Evolutionary conservation across 805 yeast genomes (phyloP), one percentile per base, ranked within the genome.

Genomic region (Helenozyma baotianmanensis): DNA sequence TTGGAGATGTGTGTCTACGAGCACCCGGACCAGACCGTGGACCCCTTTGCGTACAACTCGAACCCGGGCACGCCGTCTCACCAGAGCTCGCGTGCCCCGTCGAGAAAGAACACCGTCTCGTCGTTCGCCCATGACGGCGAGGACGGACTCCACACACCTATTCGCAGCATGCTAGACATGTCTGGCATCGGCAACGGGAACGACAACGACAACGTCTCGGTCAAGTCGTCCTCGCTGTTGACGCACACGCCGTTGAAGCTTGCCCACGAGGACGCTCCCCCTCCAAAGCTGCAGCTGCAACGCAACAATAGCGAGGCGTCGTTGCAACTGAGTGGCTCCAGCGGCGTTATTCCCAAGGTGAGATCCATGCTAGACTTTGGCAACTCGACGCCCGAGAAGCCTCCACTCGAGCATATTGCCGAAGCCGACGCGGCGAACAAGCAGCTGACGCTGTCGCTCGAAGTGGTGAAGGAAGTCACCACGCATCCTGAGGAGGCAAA

Each of bases 1-100:
- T 60, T 81, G 29, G 83, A 76, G 41, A 72, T 75, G 62, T 82
- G 90, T 51, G 43, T 73, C 12, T 70, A 70, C 43, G 84, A 78
- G 49, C 56, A 62, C 42, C 53, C 54, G 2, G 68, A 66, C 38
- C 71, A 64, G 45, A 39, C 35, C 3, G 62, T 64, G 7, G 50
- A 58, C 32, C 67, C 69, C 5, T 52, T 64, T 32, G 56, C 60
- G 4, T 37, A 47, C 12, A 29, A 31, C 32, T 32, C 33, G 11
- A 42, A 10, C 21, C 32, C 12, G 7, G 43, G 38, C n/a, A 16
- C 43, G 6, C 25, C 39, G 3, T 53, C 62, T 1, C 42, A 39
- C 8, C 42, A 38, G 2, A 53, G 42, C 24, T 57, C 66, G 1
- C 42, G 50, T 29, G 54, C 52, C 4, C 61, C 65, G 4, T 52